Evolutionary conservation across 1,284 basidiomycete species (phyloP).

Genomic region (Calocybe gambosa): DNA sequence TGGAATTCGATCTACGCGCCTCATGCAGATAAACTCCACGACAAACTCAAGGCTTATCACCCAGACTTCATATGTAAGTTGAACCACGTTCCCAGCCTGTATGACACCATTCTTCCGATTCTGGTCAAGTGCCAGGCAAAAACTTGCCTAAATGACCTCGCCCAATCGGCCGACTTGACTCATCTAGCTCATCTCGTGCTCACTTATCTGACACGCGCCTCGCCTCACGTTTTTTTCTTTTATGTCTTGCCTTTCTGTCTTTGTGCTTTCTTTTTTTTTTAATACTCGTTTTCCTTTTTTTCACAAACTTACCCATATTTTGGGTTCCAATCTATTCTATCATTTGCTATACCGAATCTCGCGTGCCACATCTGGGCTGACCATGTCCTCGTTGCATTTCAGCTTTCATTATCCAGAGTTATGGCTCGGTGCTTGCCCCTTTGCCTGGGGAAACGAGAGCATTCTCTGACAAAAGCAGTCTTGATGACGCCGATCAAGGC

Average conservation of each 20-base stretch:
- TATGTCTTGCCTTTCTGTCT: too few species aligned
- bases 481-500: conserved; percentile 56
- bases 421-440: conserved; percentile 83
- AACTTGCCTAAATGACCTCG: not conserved
- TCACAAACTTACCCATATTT: not conserved
- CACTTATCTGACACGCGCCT: conserved; percentile 22
- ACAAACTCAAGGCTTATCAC: conserved; percentile 82
- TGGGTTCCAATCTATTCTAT: conserved; percentile 1
- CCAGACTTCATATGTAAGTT: conserved; percentile 79
- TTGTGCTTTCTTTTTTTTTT: too few species aligned
- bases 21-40: conserved; percentile 82
- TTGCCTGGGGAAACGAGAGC: conserved; percentile 47
- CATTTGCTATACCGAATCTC: conserved; percentile 7
- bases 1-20: conserved; percentile 94
- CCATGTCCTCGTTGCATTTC: conserved; percentile 19
- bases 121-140: conserved; percentile 18
- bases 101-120: conserved; percentile 22
- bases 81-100: conserved; percentile 24
- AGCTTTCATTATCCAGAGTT: conserved; percentile 93
- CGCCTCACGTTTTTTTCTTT: not conserved
- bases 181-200: conserved; percentile 15
- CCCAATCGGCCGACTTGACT: conserved; percentile 20
- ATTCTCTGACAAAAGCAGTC: conserved; percentile 32
- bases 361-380: conserved; percentile 17
- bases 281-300: not conserved